phyloP scores from a whole-genome alignment of 495 filamentous ascomycete genomes.

The Penicillium angulare region DNA sequence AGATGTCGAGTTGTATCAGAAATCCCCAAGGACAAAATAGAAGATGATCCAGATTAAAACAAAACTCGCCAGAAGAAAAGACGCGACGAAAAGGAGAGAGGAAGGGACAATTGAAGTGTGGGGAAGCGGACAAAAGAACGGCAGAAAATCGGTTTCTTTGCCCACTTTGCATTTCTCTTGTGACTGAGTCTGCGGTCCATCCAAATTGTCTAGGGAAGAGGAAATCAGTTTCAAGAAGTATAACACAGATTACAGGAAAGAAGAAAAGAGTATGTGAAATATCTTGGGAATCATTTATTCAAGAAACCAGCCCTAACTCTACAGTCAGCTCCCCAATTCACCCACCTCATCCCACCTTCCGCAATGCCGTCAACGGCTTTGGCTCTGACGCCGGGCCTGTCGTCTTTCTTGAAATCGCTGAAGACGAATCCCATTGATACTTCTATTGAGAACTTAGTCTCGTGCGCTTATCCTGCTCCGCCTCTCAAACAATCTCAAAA shows the following conservation, averaged over 20 bases:
- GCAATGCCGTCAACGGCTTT: constrained; percentile 50
- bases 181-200: neutral
- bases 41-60: constrained; percentile 5
- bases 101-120: constrained; percentile 26
- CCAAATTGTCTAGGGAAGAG: too few species aligned
- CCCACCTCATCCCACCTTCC: constrained; percentile 21
- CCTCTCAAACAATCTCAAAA: neutral
- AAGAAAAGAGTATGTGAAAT: neutral
- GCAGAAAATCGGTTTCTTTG: constrained; percentile 30
- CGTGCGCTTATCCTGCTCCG: constrained; percentile 50
- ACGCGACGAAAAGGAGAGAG: constrained; percentile 9
- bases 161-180: constrained; percentile 19
- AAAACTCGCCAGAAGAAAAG: constrained; percentile 2
- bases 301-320: neutral
- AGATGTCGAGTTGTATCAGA: neutral
- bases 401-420: constrained; percentile 74
- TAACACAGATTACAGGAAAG: neutral
- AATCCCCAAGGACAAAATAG: neutral
- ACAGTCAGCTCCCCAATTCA: neutral
- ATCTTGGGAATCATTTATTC: neutral
- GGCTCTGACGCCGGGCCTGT: constrained; percentile 63
- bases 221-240: too few species aligned
- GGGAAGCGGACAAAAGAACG: constrained; percentile 33
- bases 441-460: constrained; percentile 76
- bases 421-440: constrained; percentile 70